phyloP scores from a whole-genome alignment of 169 alveolate genomes.

The Plasmodium gonderi region DNA sequence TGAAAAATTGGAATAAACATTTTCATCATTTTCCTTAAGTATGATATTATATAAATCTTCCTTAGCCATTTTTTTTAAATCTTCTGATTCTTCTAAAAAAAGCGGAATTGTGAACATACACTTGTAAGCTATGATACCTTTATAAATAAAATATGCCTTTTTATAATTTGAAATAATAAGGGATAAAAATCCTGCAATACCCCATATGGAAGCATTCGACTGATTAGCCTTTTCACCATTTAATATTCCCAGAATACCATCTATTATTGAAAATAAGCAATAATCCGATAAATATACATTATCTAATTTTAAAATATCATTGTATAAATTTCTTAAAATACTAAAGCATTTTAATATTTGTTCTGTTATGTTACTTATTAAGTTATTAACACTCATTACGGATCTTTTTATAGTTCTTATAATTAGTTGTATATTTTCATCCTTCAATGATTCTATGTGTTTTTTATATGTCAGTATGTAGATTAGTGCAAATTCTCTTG shows the following conservation, averaged over 20 bases:
- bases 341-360: slow-evolving; percentile 56
- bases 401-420: slow-evolving; percentile 41
- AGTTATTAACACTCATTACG: slow-evolving; percentile 13
- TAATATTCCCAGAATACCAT: slow-evolving; percentile 31
- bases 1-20: slow-evolving; percentile 12
- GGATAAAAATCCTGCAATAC: slow-evolving; percentile 32
- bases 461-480: slow-evolving; percentile 50
- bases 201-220: slow-evolving; percentile 57
- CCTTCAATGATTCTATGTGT: slow-evolving; percentile 23
- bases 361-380: slow-evolving; percentile 45
- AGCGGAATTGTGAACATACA: slow-evolving; percentile 38
- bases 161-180: slow-evolving; percentile 52
- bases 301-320: slow-evolving; percentile 39
- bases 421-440: slow-evolving; percentile 11
- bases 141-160: slow-evolving; percentile 59
- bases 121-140: slow-evolving; percentile 51
- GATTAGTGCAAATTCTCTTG: slow-evolving; percentile 33
- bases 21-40: slow-evolving; percentile 57
- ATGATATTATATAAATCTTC: slow-evolving; percentile 12
- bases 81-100: not conserved
- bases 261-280: slow-evolving; percentile 50
- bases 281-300: slow-evolving; percentile 54
- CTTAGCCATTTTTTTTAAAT: not conserved
- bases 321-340: slow-evolving; percentile 36
- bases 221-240: slow-evolving; percentile 39